Percentiles rank a stretch among this genome's conserved stretches.
These are phyloP conservation scores for Diutina scorzettiae DNA, from an alignment of 1,139 yeast genomes.

Conservation along the genomic window DNA sequence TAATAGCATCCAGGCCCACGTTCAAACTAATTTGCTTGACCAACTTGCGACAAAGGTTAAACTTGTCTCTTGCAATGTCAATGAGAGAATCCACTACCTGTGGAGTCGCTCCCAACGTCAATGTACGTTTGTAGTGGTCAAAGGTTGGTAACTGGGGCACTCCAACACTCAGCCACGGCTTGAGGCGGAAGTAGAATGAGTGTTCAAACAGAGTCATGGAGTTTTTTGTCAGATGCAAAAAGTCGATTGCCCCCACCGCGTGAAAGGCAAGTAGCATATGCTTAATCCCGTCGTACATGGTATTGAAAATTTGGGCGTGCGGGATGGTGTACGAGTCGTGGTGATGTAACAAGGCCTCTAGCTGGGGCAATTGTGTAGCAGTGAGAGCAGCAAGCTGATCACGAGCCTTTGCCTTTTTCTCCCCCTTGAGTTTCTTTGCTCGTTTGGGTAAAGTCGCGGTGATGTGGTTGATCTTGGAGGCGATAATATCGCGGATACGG, in stretches of 20 bases:
- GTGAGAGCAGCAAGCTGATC: conserved; percentile 12
- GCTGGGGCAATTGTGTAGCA: conserved; percentile 11
- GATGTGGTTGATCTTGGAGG: conserved; percentile 12
- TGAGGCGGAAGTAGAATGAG: conserved; percentile 60
- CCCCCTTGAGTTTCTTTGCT: conserved; percentile 21
- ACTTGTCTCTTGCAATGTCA: background rate
- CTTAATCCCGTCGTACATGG: conserved; percentile 18
- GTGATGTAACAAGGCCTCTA: conserved; percentile 6
- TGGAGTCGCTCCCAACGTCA: conserved; percentile 6
- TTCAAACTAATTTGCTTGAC: background rate
- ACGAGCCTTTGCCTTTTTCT: conserved; percentile 14
- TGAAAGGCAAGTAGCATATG: conserved; percentile 16
- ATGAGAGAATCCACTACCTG: background rate
- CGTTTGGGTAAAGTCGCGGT: conserved; percentile 5
- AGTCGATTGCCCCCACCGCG: conserved; percentile 9
- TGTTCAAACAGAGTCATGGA: conserved; percentile 33
- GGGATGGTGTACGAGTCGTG: background rate
- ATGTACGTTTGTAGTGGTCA: conserved; percentile 17
- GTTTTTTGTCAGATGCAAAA: conserved; percentile 16
- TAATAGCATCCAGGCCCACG: background rate
- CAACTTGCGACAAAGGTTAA: background rate
- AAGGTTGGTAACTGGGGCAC: conserved; percentile 56
- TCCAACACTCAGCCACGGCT: conserved; percentile 75
- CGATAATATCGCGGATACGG: conserved; percentile 24
- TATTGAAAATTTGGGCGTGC: conserved; percentile 6